phyloP scores from a whole-genome alignment of 805 yeast genomes.

The Spathaspora passalidarum region DNA sequence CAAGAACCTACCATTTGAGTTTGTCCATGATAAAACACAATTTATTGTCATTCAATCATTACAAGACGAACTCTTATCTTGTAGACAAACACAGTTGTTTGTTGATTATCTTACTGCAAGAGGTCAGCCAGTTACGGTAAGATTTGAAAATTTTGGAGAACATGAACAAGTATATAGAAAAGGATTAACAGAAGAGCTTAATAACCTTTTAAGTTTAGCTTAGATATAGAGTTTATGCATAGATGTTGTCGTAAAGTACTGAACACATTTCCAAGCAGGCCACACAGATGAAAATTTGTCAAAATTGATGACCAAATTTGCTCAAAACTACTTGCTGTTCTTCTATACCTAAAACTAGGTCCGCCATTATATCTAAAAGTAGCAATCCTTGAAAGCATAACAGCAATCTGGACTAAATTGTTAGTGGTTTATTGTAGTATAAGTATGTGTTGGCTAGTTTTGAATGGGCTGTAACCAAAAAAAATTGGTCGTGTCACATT shows the following conservation, averaged over 20 bases:
- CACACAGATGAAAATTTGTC: too few relatives aligned
- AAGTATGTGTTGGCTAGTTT: too few relatives aligned
- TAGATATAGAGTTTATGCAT: background rate
- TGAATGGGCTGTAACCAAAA: too few relatives aligned
- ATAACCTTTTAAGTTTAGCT: background rate
- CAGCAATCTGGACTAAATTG: too few relatives aligned
- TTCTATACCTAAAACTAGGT: too few relatives aligned
- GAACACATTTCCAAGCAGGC: too few relatives aligned
- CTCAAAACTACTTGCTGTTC: too few relatives aligned
- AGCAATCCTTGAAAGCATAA: too few relatives aligned
- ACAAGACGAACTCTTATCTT: conserved; percentile 62
- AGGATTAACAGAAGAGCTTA: background rate
- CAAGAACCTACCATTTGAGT: background rate
- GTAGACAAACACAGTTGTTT: conserved; percentile 47
- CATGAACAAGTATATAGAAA: conserved; percentile 64
- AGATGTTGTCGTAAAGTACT: too few relatives aligned
- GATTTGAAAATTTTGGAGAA: conserved; percentile 44
- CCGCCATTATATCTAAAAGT: too few relatives aligned
- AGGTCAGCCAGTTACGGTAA: conserved; percentile 9
- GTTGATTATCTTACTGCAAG: conserved; percentile 25
- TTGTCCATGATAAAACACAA: conserved; percentile 6
- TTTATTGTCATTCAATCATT: conserved; percentile 56
- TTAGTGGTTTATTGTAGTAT: too few relatives aligned
- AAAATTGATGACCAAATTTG: too few relatives aligned
- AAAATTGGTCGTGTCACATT: background rate